phyloP scores from a whole-genome alignment of 2,329 filamentous ascomycete species.

The Aspergillus chevalieri region DNA sequence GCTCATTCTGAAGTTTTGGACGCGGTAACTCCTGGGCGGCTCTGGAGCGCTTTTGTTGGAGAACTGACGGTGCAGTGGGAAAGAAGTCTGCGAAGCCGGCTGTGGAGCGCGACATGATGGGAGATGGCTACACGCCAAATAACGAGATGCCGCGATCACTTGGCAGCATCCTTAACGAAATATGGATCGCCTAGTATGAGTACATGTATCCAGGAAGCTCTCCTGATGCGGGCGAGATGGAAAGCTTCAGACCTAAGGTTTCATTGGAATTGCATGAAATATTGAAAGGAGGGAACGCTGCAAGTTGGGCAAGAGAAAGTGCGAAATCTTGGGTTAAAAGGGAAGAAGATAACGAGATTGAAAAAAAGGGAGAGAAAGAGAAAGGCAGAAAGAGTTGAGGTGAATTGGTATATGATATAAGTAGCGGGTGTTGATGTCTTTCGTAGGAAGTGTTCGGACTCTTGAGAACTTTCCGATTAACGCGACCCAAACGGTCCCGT shows the following conservation, averaged over 20 bases:
- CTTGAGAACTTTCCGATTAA: constrained; percentile 2
- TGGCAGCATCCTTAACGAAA: constrained; percentile 36
- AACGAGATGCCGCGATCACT: constrained; percentile 24
- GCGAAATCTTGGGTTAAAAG: neutral
- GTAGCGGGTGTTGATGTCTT: neutral
- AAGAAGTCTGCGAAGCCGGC: constrained; percentile 84
- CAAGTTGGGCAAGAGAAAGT: neutral
- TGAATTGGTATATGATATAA: neutral
- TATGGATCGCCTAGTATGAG: constrained; percentile 13
- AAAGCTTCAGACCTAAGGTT: neutral
- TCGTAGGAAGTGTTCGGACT: neutral
- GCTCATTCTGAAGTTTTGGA: constrained; percentile 40
- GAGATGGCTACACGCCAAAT: constrained; percentile 38
- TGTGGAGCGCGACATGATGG: constrained; percentile 71
- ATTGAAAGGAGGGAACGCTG: neutral
- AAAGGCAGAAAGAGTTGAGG: neutral
- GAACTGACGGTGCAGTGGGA: constrained; percentile 65
- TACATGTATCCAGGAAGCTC: constrained; percentile 16
- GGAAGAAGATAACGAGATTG: neutral
- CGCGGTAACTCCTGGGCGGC: constrained; percentile 56
- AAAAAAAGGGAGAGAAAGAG: constrained; percentile 1
- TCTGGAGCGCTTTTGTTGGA: constrained; percentile 44
- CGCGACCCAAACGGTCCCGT: constrained; percentile 7
- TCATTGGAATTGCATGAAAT: neutral
- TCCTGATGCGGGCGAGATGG: constrained; percentile 11